Base-by-base conservation (phyloP, 2,329 filamentous ascomycete genomes). In the Leptographium procerum region DNA sequence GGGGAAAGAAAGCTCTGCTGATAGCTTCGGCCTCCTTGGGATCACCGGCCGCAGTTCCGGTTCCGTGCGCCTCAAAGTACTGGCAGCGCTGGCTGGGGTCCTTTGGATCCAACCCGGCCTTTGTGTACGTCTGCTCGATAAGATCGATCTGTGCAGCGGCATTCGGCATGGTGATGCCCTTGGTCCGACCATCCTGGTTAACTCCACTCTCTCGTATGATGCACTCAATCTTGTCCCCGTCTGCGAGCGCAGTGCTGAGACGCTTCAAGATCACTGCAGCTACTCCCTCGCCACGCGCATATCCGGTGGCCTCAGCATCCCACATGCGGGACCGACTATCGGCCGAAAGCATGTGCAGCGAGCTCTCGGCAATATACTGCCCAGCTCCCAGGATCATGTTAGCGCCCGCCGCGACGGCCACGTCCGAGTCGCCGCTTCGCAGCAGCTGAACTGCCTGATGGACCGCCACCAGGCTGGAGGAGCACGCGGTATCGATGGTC, bases 121-220 rank as follows among this genome's bases (percentile, higher is more conserved):
- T 68, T 1, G 50, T 58, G 62, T 82, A 82, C 0, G 75, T 76
- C 7, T 68, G 66, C 47, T 67, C 67, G 58, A 81, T 80, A 1
- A 80, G 64, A 0, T 57, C 60, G 0, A 71, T 68, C 63, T 82
- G 80, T 0, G 77, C 74, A 2, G 65, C 58, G 1, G 69, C 65
- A 56, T 70, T 81, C 0, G 82, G 82, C 66, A 80, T 73, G 0
- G 80, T 83, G 59, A 84, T 77, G 0, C 80, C 80, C n/a, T 68
- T 47, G 61, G 78, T 73, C 34, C 66, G 69, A 14, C 81, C 81
- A 62, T 84, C 80, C 29, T 73, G 73, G 61, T 79, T 80, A 54
- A 74, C 65, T 2, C 59, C 65, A 1, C 65, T 67, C 13, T 58
- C 65, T 7, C 66, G 63, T 29, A 73, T 66, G 7, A 70, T 61